A percentile compares a stretch with the other conserved stretches of the same genome.
Evolutionary conservation across 805 yeast species (phyloP).

Genomic region (Kuraishia cidri): DNA sequence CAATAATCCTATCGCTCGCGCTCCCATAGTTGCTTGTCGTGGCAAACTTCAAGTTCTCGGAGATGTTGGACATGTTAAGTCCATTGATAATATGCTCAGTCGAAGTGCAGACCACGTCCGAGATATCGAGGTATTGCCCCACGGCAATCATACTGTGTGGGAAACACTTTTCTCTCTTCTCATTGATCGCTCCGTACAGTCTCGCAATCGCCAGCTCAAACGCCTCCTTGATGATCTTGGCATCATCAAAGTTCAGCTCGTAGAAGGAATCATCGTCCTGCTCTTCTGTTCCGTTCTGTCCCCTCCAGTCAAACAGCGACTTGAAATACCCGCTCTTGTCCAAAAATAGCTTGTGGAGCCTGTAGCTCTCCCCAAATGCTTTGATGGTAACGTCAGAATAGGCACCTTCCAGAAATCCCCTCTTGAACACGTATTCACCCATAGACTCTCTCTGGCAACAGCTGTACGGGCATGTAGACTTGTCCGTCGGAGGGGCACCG

Average conservation of each 20-base stretch:
- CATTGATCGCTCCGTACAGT: conserved; percentile 33
- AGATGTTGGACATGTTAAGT: conserved; percentile 26
- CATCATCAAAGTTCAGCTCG: conserved; percentile 29
- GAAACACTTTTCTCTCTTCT: conserved; percentile 20
- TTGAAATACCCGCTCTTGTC: conserved; percentile 38
- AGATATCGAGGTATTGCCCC: conserved; percentile 39
- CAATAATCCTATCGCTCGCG: conserved; percentile 34
- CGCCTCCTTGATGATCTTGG: conserved; percentile 29
- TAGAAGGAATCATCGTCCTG: conserved; percentile 4
- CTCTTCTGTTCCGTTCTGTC: conserved; percentile 2
- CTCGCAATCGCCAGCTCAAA: conserved; percentile 39
- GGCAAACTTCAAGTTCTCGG: conserved; percentile 31
- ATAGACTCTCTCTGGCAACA: conserved; percentile 13
- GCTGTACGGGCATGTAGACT: conserved; percentile 14
- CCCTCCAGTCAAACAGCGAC: conserved; percentile 34
- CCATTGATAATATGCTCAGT: conserved; percentile 26
- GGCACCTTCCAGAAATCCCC: conserved; percentile 33
- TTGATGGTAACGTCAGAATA: conserved; percentile 37
- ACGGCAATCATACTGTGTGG: conserved; percentile 35
- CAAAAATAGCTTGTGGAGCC: conserved; percentile 35
- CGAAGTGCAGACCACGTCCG: conserved; percentile 32
- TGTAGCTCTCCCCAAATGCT: conserved; percentile 36
- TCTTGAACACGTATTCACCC: conserved; percentile 21
- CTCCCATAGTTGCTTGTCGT: conserved; percentile 31
- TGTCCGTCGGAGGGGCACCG: too few species aligned